Evolutionary conservation across 768 basidiomycete genomes (phyloP), one percentile per base, ranked within the genome.

Genomic region (Harrya chromipes): DNA sequence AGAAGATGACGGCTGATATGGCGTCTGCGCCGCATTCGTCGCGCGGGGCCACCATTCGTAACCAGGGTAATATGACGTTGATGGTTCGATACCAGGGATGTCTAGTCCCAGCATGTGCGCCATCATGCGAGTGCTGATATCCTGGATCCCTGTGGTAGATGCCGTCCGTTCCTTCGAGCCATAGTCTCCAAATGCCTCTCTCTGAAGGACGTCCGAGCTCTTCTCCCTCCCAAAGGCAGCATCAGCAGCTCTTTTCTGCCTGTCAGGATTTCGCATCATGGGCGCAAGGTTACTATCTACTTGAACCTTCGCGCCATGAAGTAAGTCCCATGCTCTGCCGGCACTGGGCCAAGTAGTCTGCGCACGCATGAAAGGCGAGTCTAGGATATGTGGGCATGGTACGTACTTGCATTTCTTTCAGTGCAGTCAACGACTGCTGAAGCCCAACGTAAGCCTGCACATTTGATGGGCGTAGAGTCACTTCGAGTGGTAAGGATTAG

Each of bases 101-200:
- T 84, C 81, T 20, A 85, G 65, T 14, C 83, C 84, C 20, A 85
- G 67, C 83, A 85, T 85, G 57, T 84, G 81, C 13, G 84, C 84
- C 83, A 85, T 84, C 49, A 85, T 74, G 40, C 81, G 76, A 29
- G 78, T 79, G 53, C 78, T 79, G 48, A 85, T 70, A 53, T 83
- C 83, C 58, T 85, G 84, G 24, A 83, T 79, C 33, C 81, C 83
- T 20, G 56, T 40, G 20, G 46, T 49, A 27, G 53, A 46, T 40
- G 57, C 59, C 57, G 55, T 57, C 40, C 46, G 63, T 47, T 58
- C 65, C 41, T 54, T 64, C 46, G 58, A 55, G 41, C 43, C 55
- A 42, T 53, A 49, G 45, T 50, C 60, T 42, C 63, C 66, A 51
- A 73, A 75, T 1, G 59, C 64, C 48, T 76, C 76, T 19, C 68